A percentile compares a stretch with the other conserved stretches of the same genome.
These are phyloP conservation scores for Porpolomopsis calyptriformis DNA, from an alignment of 768 basidiomycete species.

Conservation along the genomic window DNA sequence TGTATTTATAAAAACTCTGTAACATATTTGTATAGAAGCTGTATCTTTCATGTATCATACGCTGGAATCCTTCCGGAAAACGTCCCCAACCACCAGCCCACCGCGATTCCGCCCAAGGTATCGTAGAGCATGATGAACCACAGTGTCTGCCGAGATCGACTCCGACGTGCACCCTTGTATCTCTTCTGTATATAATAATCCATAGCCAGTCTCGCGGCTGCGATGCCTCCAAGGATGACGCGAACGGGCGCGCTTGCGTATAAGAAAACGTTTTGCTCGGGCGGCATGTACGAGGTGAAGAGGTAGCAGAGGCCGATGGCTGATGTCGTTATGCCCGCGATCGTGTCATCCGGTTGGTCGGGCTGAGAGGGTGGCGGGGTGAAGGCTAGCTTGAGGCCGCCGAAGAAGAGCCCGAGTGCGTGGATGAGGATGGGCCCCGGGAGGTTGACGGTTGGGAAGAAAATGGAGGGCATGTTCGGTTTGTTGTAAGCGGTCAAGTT, in stretches of 20 bases:
- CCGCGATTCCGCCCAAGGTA: neutral
- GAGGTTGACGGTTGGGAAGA: constrained; percentile 3
- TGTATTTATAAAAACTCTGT: no score
- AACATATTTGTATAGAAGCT: no score
- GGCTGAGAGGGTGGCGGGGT: neutral
- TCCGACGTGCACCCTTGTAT: neutral
- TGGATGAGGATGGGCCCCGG: neutral
- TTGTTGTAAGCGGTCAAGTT: no score
- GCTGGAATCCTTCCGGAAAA: constrained; percentile 3
- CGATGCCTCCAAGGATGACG: neutral
- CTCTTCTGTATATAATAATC: neutral
- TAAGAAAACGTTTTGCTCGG: neutral
- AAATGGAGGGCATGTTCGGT: no score
- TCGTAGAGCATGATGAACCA: neutral
- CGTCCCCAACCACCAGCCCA: constrained; percentile 5
- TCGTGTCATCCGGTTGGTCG: neutral
- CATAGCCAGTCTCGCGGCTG: neutral
- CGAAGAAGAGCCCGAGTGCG: neutral
- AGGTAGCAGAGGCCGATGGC: constrained; percentile 4
- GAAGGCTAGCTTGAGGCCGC: constrained; percentile 4
- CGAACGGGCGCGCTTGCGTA: constrained; percentile 4
- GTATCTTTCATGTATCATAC: no score
- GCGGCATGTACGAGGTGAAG: constrained; percentile 5
- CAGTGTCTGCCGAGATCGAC: neutral
- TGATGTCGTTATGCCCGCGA: neutral